phyloP scores from a whole-genome alignment of 345 rosid genomes.

The Eucalyptus marginata region DNA sequence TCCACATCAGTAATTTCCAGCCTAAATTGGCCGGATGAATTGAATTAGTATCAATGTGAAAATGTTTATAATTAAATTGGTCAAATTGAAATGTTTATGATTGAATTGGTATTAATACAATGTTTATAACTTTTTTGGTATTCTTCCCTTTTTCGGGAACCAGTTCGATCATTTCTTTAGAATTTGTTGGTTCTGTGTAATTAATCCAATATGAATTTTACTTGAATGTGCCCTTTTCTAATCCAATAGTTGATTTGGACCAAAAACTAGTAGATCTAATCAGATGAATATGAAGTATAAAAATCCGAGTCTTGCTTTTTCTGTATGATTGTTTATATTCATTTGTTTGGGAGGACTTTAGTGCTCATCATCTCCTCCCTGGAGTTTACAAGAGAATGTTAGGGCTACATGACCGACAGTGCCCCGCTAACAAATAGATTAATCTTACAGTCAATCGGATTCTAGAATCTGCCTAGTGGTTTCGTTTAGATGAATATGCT shows the following conservation, averaged over 20 bases:
- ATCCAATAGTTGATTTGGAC: neutral
- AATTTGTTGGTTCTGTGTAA: neutral
- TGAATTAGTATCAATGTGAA: too few species aligned
- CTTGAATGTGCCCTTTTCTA: neutral
- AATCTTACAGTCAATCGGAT: neutral
- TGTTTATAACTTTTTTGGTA: too few species aligned
- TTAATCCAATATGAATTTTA: neutral
- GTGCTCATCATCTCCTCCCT: neutral
- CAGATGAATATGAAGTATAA: neutral
- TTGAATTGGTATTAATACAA: fast-evolving
- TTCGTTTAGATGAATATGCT: neutral
- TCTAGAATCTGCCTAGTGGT: neutral
- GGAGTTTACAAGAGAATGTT: neutral
- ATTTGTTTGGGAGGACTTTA: neutral
- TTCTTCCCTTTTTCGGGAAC: neutral
- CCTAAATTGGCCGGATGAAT: fast-evolving
- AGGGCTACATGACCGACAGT: neutral
- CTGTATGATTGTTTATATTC: neutral
- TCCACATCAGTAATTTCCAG: fast-evolving
- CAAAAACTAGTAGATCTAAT: neutral
- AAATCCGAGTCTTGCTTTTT: neutral
- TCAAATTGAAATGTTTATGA: too few species aligned
- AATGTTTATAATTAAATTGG: too few species aligned
- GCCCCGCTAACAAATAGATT: neutral
- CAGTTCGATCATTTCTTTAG: neutral